phyloP scores from a whole-genome alignment of 2,329 filamentous ascomycete species.

The Ophiocordyceps camponoti-floridani region DNA sequence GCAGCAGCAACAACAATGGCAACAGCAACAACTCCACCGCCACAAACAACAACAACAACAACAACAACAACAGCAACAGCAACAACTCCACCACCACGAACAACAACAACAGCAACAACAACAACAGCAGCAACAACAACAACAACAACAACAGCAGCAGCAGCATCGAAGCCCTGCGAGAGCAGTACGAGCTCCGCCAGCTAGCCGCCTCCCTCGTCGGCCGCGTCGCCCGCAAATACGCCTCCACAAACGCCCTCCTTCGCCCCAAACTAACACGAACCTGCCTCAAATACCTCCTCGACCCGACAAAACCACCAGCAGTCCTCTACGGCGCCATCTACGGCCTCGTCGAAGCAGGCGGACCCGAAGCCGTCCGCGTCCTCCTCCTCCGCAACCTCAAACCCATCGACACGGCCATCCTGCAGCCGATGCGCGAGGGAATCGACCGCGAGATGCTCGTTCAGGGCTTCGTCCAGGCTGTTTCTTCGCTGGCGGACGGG shows the following conservation, averaged over 20 bases:
- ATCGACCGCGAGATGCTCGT: conserved; percentile 38
- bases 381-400: conserved; percentile 38
- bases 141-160: conserved; percentile 11
- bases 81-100: not conserved
- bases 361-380: conserved; percentile 37
- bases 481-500: conserved; percentile 23
- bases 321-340: conserved; percentile 80
- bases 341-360: conserved; percentile 64
- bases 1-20: not conserved
- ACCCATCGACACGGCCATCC: conserved; percentile 32
- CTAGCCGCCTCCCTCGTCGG: conserved; percentile 68
- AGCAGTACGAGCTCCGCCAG: conserved; percentile 68
- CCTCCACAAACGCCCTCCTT: conserved; percentile 61
- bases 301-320: conserved; percentile 63
- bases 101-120: conserved; percentile 13
- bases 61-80: conserved; percentile 11
- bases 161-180: conserved; percentile 32
- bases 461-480: conserved; percentile 35
- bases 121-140: not conserved
- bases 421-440: conserved; percentile 27
- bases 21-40: no score
- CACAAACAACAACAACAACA: not conserved
- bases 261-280: conserved; percentile 83
- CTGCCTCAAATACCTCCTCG: conserved; percentile 80
- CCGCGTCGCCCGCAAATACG: conserved; percentile 65